phyloP scores from a whole-genome alignment of 106 monocot genomes.

The Acorus calamus region DNA sequence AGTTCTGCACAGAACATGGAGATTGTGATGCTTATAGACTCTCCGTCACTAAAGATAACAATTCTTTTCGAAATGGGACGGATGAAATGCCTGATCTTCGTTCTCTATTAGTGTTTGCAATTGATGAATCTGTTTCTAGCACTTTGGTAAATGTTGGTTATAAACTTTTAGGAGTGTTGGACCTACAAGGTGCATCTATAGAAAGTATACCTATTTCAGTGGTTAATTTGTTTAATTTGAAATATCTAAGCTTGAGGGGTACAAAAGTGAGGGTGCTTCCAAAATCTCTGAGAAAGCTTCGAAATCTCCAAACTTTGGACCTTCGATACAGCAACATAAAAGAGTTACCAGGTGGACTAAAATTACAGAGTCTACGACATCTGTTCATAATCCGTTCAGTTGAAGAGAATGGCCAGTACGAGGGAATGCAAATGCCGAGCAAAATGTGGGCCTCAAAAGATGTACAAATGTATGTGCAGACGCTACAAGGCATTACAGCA shows the following conservation, averaged over 20 bases:
- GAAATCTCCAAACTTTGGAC: constrained; percentile 20
- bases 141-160: background rate
- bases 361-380: too few species aligned
- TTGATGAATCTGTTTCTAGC: background rate
- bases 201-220: constrained; percentile 10
- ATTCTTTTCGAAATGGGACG: background rate
- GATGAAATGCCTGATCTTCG: background rate
- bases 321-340: background rate
- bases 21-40: background rate
- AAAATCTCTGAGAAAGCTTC: constrained; percentile 11
- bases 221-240: constrained; percentile 10
- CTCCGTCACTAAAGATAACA: constrained; percentile 4
- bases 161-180: constrained; percentile 13
- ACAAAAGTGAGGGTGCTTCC: constrained; percentile 15
- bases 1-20: background rate
- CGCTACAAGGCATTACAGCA: constrained; percentile 12
- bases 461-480: constrained; percentile 5
- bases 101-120: constrained; percentile 4
- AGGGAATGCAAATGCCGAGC: too few species aligned
- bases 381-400: too few species aligned
- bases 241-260: constrained; percentile 11
- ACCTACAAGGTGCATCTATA: constrained; percentile 9
- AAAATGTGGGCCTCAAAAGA: background rate
- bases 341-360: too few species aligned
- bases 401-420: too few species aligned